Conservation (phyloP, 306 rosid genomes). For the Corylus americana region DNA sequence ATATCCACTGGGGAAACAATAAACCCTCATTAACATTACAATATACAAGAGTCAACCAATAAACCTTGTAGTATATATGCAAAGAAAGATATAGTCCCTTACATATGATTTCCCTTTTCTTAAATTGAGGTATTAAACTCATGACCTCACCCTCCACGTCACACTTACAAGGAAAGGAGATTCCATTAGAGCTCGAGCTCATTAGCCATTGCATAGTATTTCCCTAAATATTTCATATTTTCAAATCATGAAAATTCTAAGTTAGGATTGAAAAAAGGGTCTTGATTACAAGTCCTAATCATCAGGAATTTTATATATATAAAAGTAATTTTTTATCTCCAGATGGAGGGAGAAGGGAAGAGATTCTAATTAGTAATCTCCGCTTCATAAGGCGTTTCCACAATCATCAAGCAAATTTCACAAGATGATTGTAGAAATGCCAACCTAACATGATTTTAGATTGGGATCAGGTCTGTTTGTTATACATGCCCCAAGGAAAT, state of each 20-base stretch:
- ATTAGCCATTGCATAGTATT: not conserved
- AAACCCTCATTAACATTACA: not conserved
- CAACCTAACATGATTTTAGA: not conserved
- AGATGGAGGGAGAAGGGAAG: too few relatives aligned
- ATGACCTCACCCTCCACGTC: not conserved
- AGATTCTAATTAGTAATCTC: too few relatives aligned
- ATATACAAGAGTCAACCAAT: not conserved
- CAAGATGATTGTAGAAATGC: not conserved
- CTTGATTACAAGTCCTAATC: not conserved
- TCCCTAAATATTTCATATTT: not conserved
- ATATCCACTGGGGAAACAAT: conserved; percentile 44
- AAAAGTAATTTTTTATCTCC: too few relatives aligned
- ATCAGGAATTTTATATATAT: not conserved
- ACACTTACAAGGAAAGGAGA: not conserved
- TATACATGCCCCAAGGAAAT: not conserved
- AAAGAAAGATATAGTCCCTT: not conserved
- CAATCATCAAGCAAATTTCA: not conserved
- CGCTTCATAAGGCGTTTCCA: too few relatives aligned
- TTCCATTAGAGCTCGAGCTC: not conserved
- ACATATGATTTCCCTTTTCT: too few relatives aligned
- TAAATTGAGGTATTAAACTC: too few relatives aligned
- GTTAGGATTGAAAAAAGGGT: not conserved
- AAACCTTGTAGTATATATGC: not conserved
- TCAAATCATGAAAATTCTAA: not conserved
- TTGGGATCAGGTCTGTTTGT: not conserved